Evolutionary conservation across 306 rosid species (phyloP), one percentile per base, ranked within the genome.

Genomic region (Trifolium fragiferum): DNA sequence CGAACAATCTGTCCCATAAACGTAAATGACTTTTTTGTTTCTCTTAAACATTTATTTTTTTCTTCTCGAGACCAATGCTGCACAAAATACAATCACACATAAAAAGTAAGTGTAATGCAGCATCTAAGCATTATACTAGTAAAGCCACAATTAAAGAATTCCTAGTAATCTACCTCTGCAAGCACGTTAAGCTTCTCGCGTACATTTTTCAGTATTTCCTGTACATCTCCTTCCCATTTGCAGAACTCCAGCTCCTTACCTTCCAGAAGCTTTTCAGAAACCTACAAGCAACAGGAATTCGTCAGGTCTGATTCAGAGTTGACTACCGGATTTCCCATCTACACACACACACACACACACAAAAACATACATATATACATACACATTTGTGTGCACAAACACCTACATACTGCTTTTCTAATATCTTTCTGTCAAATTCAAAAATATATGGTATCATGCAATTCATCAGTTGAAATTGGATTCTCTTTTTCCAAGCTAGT

Each of bases 61-160:
- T 84, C 90, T 70, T 90, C 90, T 43, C 96, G 89, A 75, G 83
- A 27, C 97, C 97, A 92, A 79, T 90, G 90, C 96, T 94, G 89
- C 84, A 80, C 60, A 53, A 77, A 73, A 37, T 66, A 60, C 73
- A 54, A 66, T 35, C 46, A 44, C 66, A 40, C 66, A 76, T 13
- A 30, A 66, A 61, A 8, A 55, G 3, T 12, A 76, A 75, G 79
- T 66, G 68, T n/a, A 27, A 7, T 7, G 9, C 44, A 70, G 11
- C 50, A 64, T 21, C 62, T 14, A 30, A 74, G 74, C 38, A 73
- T 57, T 53, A 68, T 19, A 25, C 37, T 57, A 57, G 25, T 16
- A 75, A 76, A 72, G 44, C 75, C 53, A 79, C 13, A 62, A 67
- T 12, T 21, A 30, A 58, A 44, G 68, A 14, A 75, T 67, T 72